Conservation (phyloP, 805 yeast species). For the Ascoidea asiatica region DNA sequence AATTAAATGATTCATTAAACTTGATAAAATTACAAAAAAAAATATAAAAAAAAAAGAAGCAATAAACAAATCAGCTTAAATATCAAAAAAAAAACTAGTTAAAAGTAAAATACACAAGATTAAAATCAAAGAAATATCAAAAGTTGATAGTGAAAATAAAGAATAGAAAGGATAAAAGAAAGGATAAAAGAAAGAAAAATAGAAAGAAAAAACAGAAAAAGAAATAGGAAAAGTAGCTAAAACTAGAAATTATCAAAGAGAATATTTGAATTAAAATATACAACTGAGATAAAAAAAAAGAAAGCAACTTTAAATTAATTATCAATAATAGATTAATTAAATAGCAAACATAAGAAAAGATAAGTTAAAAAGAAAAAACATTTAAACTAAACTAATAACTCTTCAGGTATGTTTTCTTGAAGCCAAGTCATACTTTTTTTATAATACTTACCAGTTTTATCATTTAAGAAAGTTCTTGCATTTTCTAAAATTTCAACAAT, state of each 20-base stretch:
- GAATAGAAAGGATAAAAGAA: too few species aligned
- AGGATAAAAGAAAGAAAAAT: too few species aligned
- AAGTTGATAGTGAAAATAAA: not conserved
- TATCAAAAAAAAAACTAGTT: not conserved
- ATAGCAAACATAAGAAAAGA: too few species aligned
- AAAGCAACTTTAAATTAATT: too few species aligned
- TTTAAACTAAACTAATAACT: not conserved
- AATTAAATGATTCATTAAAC: too few species aligned
- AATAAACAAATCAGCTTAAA: not conserved
- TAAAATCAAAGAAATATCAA: not conserved
- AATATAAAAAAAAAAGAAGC: too few species aligned
- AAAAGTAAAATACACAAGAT: not conserved
- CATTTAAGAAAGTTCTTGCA: constrained; percentile 25
- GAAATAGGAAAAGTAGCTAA: not conserved
- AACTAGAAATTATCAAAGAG: too few species aligned
- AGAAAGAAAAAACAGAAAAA: not conserved
- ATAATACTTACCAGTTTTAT: constrained; percentile 23
- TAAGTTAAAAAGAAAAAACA: not conserved
- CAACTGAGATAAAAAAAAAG: too few species aligned
- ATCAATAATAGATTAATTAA: too few species aligned
- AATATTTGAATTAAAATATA: too few species aligned
- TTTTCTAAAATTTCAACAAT: constrained; percentile 34
- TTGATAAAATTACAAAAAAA: too few species aligned
- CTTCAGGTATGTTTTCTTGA: not conserved
- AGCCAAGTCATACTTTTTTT: not conserved